Evolutionary conservation across 1,284 basidiomycete genomes (phyloP), one percentile per base, ranked within the genome.

Genomic region (Earliella scabrosa): DNA sequence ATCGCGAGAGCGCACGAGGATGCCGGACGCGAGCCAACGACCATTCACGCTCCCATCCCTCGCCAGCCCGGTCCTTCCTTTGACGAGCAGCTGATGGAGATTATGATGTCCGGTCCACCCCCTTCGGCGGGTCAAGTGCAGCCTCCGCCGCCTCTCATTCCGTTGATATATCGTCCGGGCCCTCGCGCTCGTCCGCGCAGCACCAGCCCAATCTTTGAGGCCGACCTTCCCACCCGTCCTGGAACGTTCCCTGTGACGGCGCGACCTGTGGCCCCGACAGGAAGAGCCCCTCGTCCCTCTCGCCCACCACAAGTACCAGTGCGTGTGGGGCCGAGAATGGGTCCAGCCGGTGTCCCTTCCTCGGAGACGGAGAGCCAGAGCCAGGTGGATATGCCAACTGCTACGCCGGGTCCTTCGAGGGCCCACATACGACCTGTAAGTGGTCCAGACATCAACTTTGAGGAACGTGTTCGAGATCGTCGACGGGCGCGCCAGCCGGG

Each of bases 31-130:
- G 65, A 67, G 2, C 66, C 66, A 3, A 61, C 69, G 13, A 70
- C 72, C 0, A 67, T 81, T 24, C 72, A 73, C 38, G 72, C 74
- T 54, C 82, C 82, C 8, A 67, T 71, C 1, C 76, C 80, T 4
- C 64, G 69, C 14, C 75, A 70, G 18, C 55, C 77, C 13, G 81
- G 79, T 10, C 79, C 75, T 3, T 80, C 84, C 0, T 73, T 88
- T 35, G 80, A 81, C 11, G 79, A 86, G 52, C 79, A 83, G 53
- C 67, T 90, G 8, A 79, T 84, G 49, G 82, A 86, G n/a, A 76
- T 88, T 18, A 62, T 88, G 32, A 75, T 78, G 27, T 69, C 81
- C 14, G 74, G 74, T 10, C 70, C 75, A 11, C 71, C 72, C 27
- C 64, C 76, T 0, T 71, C 76, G 13, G 72, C 74, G 14, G 69